Percentiles rank a stretch among this genome's conserved stretches.
Evolutionary conservation across 2,329 filamentous ascomycete genomes (phyloP).

Genomic region (Dothidotthia symphoricarpi): DNA sequence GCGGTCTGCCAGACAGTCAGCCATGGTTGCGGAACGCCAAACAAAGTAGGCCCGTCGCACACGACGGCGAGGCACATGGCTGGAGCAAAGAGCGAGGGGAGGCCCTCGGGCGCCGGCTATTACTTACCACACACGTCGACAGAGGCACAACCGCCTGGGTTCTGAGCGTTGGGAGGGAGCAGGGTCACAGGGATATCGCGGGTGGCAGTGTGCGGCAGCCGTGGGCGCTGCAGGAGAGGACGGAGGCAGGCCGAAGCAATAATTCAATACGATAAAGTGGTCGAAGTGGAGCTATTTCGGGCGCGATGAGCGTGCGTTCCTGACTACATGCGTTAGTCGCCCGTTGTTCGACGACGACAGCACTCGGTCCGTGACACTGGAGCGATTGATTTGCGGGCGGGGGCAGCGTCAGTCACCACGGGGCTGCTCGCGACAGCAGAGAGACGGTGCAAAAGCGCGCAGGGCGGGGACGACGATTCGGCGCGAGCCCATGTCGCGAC

Average conservation of each 20-base stretch:
- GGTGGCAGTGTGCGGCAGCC: conserved; percentile 5
- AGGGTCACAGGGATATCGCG: too few species aligned
- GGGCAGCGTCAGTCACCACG: background rate
- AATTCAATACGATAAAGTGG: too few species aligned
- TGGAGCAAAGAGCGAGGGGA: conserved; percentile 39
- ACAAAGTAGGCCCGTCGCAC: too few species aligned
- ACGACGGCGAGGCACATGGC: conserved; percentile 3
- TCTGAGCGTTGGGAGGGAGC: too few species aligned
- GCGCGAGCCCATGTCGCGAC: conserved; percentile 18
- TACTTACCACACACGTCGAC: conserved; percentile 18
- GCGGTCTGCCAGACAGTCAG: conserved; percentile 33
- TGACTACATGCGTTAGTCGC: conserved; percentile 20
- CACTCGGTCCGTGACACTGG: conserved; percentile 3
- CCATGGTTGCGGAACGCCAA: conserved; percentile 22
- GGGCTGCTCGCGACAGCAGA: background rate
- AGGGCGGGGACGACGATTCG: conserved; percentile 7
- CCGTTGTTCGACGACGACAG: conserved; percentile 14
- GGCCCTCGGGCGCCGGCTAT: too few species aligned
- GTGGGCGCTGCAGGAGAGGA: conserved; percentile 3
- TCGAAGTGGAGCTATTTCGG: conserved; percentile 22
- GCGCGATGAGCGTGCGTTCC: conserved; percentile 21
- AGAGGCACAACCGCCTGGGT: too few species aligned
- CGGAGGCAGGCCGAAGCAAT: too few species aligned
- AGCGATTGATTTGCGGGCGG: too few species aligned
- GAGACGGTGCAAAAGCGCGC: conserved; percentile 8